These are phyloP conservation scores for Naganishia cerealis DNA, from an alignment of 1,284 basidiomycete genomes.

Conservation along the genomic window DNA sequence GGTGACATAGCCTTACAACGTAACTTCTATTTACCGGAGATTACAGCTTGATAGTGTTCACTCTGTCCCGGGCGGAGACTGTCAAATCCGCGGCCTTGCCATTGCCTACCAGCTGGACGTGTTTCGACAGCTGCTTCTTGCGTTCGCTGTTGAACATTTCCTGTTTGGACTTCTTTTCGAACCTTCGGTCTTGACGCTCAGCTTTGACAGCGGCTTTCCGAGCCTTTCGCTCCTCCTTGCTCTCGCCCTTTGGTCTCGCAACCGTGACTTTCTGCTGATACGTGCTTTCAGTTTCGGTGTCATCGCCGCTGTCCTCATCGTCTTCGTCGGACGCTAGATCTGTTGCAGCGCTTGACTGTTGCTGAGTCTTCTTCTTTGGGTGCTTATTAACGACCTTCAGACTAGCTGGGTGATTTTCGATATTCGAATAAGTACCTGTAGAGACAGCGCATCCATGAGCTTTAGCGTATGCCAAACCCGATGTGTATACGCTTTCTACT, in stretches of 20 bases:
- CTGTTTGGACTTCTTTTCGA: constrained; percentile 76
- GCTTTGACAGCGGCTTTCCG: constrained; percentile 85
- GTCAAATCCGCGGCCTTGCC: constrained; percentile 52
- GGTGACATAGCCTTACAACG: background rate
- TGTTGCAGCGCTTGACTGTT: constrained; percentile 31
- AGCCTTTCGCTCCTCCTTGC: constrained; percentile 78
- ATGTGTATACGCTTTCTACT: constrained; percentile 48
- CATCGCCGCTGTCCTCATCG: constrained; percentile 44
- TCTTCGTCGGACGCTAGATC: constrained; percentile 11
- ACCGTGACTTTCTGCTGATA: constrained; percentile 51
- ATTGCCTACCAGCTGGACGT: constrained; percentile 49
- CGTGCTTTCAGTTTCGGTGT: constrained; percentile 48
- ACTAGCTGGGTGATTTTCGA: constrained; percentile 88
- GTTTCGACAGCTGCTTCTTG: constrained; percentile 65
- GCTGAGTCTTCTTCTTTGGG: constrained; percentile 37
- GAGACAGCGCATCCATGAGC: background rate
- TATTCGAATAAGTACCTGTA: constrained; percentile 86
- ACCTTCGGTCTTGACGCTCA: constrained; percentile 65
- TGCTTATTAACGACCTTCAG: constrained; percentile 64
- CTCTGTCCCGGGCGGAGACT: constrained; percentile 32
- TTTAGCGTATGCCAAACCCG: background rate
- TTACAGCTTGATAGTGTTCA: constrained; percentile 32
- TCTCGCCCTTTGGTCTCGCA: constrained; percentile 73
- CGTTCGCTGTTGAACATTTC: constrained; percentile 73
- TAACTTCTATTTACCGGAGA: background rate